Evolutionary conservation across 192 early-diverging fungal species (phyloP).

Genomic region (Coemansia sp.): DNA sequence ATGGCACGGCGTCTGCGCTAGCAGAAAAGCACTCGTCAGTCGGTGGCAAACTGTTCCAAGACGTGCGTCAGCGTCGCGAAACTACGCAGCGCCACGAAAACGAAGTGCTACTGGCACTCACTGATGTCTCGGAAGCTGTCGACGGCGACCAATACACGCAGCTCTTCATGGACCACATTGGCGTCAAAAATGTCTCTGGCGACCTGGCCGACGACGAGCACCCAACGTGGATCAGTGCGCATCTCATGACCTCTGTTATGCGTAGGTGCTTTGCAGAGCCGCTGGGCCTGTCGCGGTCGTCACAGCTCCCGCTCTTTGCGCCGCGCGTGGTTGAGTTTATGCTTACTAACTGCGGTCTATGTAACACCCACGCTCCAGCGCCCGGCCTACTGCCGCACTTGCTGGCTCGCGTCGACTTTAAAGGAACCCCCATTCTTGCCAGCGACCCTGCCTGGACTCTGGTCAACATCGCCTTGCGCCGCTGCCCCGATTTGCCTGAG

Average conservation of each 20-base stretch:
- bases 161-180: constrained; percentile 55
- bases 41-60: constrained; percentile 11
- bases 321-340: constrained; percentile 54
- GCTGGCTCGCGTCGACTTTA: constrained; percentile 44
- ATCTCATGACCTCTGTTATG: constrained; percentile 57
- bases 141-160: constrained; percentile 51
- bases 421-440: constrained; percentile 17
- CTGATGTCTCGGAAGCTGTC: constrained; percentile 45
- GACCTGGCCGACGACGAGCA: constrained; percentile 12
- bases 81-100: constrained; percentile 48
- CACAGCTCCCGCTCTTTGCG: constrained; percentile 51
- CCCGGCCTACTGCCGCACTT: constrained; percentile 50
- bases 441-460: constrained; percentile 43
- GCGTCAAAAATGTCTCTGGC: constrained; percentile 15
- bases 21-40: constrained; percentile 15
- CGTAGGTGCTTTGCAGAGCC: constrained; percentile 57
- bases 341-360: constrained; percentile 49
- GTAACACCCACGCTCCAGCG: constrained; percentile 50
- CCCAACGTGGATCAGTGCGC: constrained; percentile 49
- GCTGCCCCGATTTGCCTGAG: constrained; percentile 53
- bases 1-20: constrained; percentile 24
- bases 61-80: constrained; percentile 36
- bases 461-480: constrained; percentile 34
- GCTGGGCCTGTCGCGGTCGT: constrained; percentile 48
- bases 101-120: constrained; percentile 46